Evolutionary conservation across 73 alveolate genomes (phyloP).

Genomic region (Paramecium biaurelia): DNA sequence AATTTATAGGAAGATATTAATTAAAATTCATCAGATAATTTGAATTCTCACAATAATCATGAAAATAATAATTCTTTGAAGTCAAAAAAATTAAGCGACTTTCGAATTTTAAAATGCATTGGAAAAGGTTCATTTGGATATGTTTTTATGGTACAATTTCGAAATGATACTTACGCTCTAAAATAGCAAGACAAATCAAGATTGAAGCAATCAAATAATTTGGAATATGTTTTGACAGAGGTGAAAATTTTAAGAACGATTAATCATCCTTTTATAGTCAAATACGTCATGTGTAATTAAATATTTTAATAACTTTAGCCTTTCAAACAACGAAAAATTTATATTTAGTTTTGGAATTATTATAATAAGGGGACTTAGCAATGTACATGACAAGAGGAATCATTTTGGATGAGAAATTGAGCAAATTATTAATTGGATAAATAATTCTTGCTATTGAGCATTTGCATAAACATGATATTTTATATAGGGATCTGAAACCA

Average conservation of each 20-base stretch:
- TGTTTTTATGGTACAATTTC: slow-evolving; percentile 37
- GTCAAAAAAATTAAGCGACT: not conserved
- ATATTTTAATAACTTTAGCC: slow-evolving; percentile 35
- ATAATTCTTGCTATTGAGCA: slow-evolving; percentile 71
- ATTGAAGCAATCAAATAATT: not conserved
- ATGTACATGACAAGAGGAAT: slow-evolving; percentile 50
- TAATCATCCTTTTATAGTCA: slow-evolving; percentile 71
- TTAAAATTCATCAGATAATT: not conserved
- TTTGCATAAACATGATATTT: slow-evolving; percentile 65
- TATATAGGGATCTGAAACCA: slow-evolving; percentile 92
- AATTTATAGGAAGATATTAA: not conserved
- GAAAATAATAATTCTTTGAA: no score
- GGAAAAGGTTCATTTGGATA: slow-evolving; percentile 62
- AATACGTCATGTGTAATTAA: slow-evolving; percentile 8
- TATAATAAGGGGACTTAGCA: slow-evolving; percentile 74
- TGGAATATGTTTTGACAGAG: slow-evolving; percentile 8
- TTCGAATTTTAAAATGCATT: not conserved
- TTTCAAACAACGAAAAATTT: slow-evolving; percentile 62
- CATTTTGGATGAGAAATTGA: slow-evolving; percentile 52
- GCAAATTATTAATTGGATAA: slow-evolving; percentile 70
- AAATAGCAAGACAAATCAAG: not conserved
- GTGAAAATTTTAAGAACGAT: slow-evolving; percentile 24
- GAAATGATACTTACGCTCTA: slow-evolving; percentile 53
- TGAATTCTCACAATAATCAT: not conserved
- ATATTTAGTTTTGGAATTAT: slow-evolving; percentile 69